Base-by-base conservation (phyloP, 139 green algal species). In the Pleodorina starrii region DNA sequence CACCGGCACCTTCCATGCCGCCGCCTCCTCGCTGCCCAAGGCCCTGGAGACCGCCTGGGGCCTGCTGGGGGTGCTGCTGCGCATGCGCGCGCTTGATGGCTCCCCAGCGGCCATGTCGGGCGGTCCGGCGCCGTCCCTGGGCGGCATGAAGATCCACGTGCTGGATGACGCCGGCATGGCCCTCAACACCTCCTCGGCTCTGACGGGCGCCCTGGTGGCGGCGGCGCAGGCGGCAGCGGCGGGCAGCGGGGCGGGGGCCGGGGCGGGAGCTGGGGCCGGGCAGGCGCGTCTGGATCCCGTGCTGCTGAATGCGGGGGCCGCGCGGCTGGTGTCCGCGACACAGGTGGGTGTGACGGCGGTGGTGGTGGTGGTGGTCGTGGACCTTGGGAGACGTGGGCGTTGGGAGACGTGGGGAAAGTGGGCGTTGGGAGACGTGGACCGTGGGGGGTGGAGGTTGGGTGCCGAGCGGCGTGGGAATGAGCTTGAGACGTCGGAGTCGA, bases 91-190 rank as follows among this genome's bases (percentile, higher is more conserved):
- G 3, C 66, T 88, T 6, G 82, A 79, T 19, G 82, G 40, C 44
- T 54, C 44, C 4, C 23, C 74, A 36, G 48, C 74, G 27, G 48
- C 27, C 27, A 42, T 43, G 29, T 23, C 44, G 44, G 74, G 74
- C 10, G 44, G 74, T 7, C 7, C 40, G 4, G 44, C 40, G 35
- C 1, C 44, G 7, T 10, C 35, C 3, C 36, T 79, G 11, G 82
- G 82, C 44, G 66, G 66, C 44, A 76, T 88, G 66, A 51, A 51
- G 44, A 16, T 88, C 7, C 82, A 80, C 32, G 66, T 17, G 32
- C 66, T 88, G 66, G 82, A 88, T 14, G 82, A 79, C 44, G 60
- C 43, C 16, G 66, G 82, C 63, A 88, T 69, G 32, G 32, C 46
- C 1, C 29, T 69, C 4, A 12, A 5, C 27, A n/a, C 79, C 32